These are phyloP conservation scores for Penicillium manginii DNA, from an alignment of 495 filamentous ascomycete genomes.

Conservation along the genomic window DNA sequence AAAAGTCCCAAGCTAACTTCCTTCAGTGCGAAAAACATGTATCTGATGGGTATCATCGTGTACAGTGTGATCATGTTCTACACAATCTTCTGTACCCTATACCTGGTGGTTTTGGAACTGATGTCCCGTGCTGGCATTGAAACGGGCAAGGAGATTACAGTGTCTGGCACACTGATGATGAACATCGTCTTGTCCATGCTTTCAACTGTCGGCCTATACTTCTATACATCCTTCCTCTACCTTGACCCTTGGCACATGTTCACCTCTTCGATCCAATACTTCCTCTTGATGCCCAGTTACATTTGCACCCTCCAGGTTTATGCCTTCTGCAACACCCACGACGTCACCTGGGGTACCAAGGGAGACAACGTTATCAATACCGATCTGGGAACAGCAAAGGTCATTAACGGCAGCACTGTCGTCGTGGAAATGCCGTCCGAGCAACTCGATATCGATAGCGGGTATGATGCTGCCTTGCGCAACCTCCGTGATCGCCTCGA, in stretches of 20 bases:
- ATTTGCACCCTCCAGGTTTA: conserved; percentile 98
- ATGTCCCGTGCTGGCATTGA: conserved; percentile 51
- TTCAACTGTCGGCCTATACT: conserved; percentile 92
- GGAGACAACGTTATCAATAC: conserved; percentile 93
- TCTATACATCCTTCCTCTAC: conserved; percentile 94
- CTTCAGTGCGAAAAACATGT: conserved; percentile 79
- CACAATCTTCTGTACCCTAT: conserved; percentile 84
- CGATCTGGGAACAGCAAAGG: conserved; percentile 83
- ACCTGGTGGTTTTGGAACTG: conserved; percentile 82
- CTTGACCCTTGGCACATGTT: conserved; percentile 99
- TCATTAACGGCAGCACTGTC: conserved; percentile 67
- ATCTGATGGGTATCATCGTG: conserved; percentile 80
- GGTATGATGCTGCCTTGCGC: conserved; percentile 95
- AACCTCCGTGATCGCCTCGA: conserved; percentile 94
- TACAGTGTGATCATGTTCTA: conserved; percentile 96
- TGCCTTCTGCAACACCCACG: conserved; percentile 99
- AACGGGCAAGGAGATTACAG: conserved; percentile 39
- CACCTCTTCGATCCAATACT: conserved; percentile 91
- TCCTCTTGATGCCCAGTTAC: conserved; percentile 86
- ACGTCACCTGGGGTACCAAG: conserved; percentile 99
- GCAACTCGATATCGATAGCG: conserved; percentile 96
- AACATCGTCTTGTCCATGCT: conserved; percentile 90
- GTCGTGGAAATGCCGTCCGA: conserved; percentile 94
- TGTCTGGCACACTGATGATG: conserved; percentile 89
- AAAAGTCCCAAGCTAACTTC: conserved; percentile 5